These are phyloP conservation scores for Claviceps maximensis DNA, from an alignment of 2,329 filamentous ascomycete species.

Conservation along the genomic window DNA sequence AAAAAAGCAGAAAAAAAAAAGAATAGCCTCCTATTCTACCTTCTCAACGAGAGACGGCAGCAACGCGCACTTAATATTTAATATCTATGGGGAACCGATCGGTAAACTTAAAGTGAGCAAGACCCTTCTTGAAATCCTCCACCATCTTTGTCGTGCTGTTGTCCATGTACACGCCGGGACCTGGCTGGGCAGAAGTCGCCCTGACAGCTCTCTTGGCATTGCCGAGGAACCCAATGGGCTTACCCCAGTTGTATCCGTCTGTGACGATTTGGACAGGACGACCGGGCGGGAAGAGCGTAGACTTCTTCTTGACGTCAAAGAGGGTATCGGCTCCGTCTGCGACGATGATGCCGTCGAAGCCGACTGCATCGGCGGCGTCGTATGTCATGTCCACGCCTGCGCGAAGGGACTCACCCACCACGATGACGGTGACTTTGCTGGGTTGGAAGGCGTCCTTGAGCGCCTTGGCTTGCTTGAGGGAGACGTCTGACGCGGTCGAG, in stretches of 20 bases:
- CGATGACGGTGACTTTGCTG: conserved; percentile 40
- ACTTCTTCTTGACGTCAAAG: conserved; percentile 31
- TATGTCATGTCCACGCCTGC: conserved; percentile 50
- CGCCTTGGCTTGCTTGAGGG: conserved; percentile 33
- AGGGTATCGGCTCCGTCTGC: conserved; percentile 37
- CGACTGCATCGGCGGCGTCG: conserved; percentile 46
- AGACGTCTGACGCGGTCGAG: conserved; percentile 25
- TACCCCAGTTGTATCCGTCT: conserved; percentile 54
- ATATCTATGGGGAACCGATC: conserved; percentile 47
- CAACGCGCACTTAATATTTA: neutral
- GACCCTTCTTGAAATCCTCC: conserved; percentile 38
- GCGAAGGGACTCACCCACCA: conserved; percentile 47
- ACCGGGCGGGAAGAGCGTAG: conserved; percentile 48
- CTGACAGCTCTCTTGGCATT: conserved; percentile 23
- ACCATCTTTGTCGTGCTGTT: conserved; percentile 26
- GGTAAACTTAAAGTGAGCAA: conserved; percentile 53
- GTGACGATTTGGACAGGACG: conserved; percentile 50
- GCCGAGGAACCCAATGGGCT: conserved; percentile 52
- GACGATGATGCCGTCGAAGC: conserved; percentile 51
- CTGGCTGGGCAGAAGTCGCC: conserved; percentile 29
- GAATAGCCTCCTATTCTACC: conserved; percentile 4
- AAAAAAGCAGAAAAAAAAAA: neutral
- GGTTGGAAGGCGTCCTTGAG: conserved; percentile 36
- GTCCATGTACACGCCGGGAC: conserved; percentile 28
- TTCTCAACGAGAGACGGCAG: neutral